Evolutionary conservation across 2,329 filamentous ascomycete species (phyloP).

Genomic region (Plenodomus tracheiphilus): DNA sequence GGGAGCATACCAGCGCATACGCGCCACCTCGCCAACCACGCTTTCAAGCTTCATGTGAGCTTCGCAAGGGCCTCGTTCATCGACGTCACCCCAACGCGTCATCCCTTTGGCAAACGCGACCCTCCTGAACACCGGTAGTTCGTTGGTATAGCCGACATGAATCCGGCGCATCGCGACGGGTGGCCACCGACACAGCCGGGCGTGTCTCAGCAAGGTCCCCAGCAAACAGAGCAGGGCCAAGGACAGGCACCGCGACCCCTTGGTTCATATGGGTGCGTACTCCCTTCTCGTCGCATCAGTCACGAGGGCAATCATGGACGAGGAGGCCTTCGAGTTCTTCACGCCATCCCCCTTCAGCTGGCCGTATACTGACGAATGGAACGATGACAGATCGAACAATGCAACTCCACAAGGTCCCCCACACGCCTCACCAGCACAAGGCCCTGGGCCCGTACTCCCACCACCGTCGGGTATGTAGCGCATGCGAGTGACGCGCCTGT

Average conservation of each 20-base stretch:
- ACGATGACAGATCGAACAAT: constrained; percentile 33
- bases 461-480: constrained; percentile 44
- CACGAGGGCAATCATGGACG: constrained; percentile 19
- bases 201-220: constrained; percentile 50
- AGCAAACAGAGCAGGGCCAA: constrained; percentile 42
- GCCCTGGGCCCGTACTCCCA: constrained; percentile 43
- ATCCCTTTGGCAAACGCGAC: constrained; percentile 11
- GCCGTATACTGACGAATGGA: constrained; percentile 20
- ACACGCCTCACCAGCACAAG: constrained; percentile 43
- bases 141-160: constrained; percentile 44
- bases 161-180: constrained; percentile 47
- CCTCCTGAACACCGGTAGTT: constrained; percentile 30
- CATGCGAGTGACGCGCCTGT: constrained; percentile 7
- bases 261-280: constrained; percentile 42
- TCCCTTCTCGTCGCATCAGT: constrained; percentile 5
- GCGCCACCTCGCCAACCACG: constrained; percentile 3
- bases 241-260: constrained; percentile 39
- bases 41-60: constrained; percentile 15
- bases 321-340: constrained; percentile 15
- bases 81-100: constrained; percentile 20
- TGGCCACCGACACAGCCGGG: constrained; percentile 51
- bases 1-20: constrained; percentile 14
- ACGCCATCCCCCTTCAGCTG: constrained; percentile 13
- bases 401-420: constrained; percentile 36
- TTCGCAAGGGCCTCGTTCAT: constrained; percentile 8